Percentiles rank a stretch among this genome's conserved stretches.
Evolutionary conservation across 2,329 filamentous ascomycete species (phyloP).

Genomic region (Tolypocladium tundrense): DNA sequence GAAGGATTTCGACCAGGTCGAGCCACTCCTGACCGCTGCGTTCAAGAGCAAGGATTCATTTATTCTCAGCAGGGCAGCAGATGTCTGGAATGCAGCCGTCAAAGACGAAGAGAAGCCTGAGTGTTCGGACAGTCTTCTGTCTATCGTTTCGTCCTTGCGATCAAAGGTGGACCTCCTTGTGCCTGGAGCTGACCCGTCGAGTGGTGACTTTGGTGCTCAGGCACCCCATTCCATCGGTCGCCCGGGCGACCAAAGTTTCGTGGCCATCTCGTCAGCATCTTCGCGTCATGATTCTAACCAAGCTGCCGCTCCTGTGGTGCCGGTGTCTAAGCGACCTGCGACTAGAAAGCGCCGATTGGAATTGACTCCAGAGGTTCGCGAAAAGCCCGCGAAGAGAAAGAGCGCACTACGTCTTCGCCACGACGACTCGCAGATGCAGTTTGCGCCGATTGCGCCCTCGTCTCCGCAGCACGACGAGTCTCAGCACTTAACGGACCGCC

Average conservation of each 20-base stretch:
- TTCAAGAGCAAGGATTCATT: constrained; percentile 47
- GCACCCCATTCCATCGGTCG: constrained; percentile 35
- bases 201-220: constrained; percentile 27
- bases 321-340: constrained; percentile 10
- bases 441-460: constrained; percentile 57
- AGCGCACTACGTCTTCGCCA: constrained; percentile 53
- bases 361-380: constrained; percentile 13
- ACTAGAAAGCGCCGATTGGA: constrained; percentile 19
- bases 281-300: constrained; percentile 13
- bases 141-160: constrained; percentile 51
- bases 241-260: constrained; percentile 32
- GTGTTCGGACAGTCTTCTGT: constrained; percentile 56
- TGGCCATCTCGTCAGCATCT: constrained; percentile 20
- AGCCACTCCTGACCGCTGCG: constrained; percentile 42
- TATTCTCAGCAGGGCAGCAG: constrained; percentile 40
- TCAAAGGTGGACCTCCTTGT: constrained; percentile 37
- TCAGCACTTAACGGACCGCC: constrained; percentile 67
- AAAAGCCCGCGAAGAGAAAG: constrained; percentile 14
- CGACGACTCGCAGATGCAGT: constrained; percentile 74
- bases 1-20: constrained; percentile 40
- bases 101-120: constrained; percentile 46
- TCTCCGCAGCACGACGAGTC: constrained; percentile 46
- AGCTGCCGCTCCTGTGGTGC: constrained; percentile 5
- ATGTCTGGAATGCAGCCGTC: constrained; percentile 62
- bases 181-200: constrained; percentile 30